Conservation (phyloP, 2,329 filamentous ascomycete genomes). For the Calonectria hongkongensis region DNA sequence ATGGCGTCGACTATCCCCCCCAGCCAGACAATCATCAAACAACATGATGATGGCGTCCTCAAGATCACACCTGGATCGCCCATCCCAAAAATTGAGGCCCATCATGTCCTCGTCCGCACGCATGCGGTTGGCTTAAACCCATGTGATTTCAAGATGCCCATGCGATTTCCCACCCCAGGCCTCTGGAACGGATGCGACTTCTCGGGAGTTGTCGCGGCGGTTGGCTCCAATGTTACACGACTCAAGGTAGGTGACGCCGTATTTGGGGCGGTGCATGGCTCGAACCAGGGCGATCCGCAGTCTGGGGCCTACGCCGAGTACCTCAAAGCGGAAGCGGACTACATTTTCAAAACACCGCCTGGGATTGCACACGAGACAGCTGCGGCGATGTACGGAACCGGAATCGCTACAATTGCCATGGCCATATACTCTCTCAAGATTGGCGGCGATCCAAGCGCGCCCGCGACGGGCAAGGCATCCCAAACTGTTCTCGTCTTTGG, state of each 20-base stretch:
- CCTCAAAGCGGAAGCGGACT: conserved; percentile 35
- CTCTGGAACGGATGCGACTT: conserved; percentile 56
- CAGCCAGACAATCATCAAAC: conserved; percentile 1
- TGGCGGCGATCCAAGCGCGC: not conserved
- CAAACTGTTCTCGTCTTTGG: not conserved
- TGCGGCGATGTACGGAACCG: conserved; percentile 3
- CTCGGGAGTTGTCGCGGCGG: conserved; percentile 52
- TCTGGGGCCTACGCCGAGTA: conserved; percentile 51
- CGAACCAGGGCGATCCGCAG: conserved; percentile 37
- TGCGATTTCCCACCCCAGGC: conserved; percentile 45
- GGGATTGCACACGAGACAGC: conserved; percentile 39
- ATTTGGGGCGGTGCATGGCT: conserved; percentile 45
- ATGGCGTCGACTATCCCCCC: not conserved
- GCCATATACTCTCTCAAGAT: conserved; percentile 5
- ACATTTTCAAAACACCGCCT: conserved; percentile 41
- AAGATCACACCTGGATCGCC: not conserved
- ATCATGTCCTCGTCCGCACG: conserved; percentile 31
- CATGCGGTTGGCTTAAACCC: conserved; percentile 56
- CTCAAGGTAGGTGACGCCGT: conserved; percentile 55
- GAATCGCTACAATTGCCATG: not conserved
- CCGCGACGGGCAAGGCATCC: not conserved
- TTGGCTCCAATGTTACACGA: not conserved
- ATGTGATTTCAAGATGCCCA: conserved; percentile 56
- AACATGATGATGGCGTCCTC: not conserved
- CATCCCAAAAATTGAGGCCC: not conserved